Evolutionary conservation across 169 alveolate species (phyloP).

Genomic region (Prorocentrum cordatum): DNA sequence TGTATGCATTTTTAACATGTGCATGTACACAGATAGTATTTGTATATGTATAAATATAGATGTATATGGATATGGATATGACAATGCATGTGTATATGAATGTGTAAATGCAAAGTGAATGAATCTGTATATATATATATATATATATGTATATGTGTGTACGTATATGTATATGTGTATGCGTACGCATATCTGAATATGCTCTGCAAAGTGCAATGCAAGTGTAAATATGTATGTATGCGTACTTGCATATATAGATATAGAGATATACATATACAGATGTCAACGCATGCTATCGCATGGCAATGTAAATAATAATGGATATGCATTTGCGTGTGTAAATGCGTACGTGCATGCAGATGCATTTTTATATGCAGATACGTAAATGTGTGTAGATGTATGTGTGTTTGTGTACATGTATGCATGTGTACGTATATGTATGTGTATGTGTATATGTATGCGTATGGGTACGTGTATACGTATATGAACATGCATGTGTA

Average conservation of each 20-base stretch:
- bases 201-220: background rate
- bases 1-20: background rate
- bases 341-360: no score
- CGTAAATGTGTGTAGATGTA: background rate
- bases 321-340: background rate
- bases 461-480: slow-evolving; percentile 18
- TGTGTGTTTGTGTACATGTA: background rate
- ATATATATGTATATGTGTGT: background rate
- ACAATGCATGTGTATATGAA: no score
- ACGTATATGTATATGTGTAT: background rate
- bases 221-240: background rate
- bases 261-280: background rate
- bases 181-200: background rate
- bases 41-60: no score
- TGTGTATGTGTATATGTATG: background rate
- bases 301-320: background rate
- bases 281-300: background rate
- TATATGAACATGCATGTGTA: no score
- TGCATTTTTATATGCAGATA: background rate
- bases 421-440: background rate
- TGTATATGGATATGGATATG: no score
- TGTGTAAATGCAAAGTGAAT: no score
- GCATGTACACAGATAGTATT: background rate
- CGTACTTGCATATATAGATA: background rate
- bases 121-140: no score